phyloP scores from a whole-genome alignment of 169 alveolate species.

The Plasmodium gonderi region DNA sequence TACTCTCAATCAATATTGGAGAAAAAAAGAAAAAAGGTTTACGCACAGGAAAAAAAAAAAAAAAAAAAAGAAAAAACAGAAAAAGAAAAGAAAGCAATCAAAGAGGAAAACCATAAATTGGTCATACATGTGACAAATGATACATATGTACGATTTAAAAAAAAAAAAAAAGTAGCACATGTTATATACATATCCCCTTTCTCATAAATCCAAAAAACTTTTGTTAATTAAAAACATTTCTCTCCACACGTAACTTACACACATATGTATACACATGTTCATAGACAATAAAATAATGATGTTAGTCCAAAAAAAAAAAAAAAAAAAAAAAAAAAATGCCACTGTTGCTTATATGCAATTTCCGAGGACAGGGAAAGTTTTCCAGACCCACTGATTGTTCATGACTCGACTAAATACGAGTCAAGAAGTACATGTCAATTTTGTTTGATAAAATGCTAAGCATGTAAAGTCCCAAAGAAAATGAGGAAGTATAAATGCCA shows the following conservation, averaged over 20 bases:
- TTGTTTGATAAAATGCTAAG: conserved; percentile 44
- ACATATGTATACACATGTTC: too few species aligned
- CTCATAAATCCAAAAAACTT: too few species aligned
- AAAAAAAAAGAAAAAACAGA: neutral
- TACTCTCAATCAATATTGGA: neutral
- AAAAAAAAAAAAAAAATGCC: neutral
- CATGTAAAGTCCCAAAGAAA: conserved; percentile 37
- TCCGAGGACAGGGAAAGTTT: too few species aligned
- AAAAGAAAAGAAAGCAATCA: too few species aligned
- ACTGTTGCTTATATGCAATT: neutral
- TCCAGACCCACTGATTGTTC: too few species aligned
- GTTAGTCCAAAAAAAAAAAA: too few species aligned
- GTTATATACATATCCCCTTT: too few species aligned
- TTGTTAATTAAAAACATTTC: too few species aligned
- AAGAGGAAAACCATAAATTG: too few species aligned
- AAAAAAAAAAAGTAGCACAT: too few species aligned
- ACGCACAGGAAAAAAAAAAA: neutral
- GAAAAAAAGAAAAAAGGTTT: neutral
- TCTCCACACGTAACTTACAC: too few species aligned
- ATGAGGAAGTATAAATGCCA: conserved; percentile 69
- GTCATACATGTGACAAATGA: neutral
- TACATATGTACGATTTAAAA: neutral
- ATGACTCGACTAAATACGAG: neutral
- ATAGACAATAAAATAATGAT: too few species aligned
- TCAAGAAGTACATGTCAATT: conserved; percentile 61